Evolutionary conservation across 2,329 filamentous ascomycete genomes (phyloP).

Genomic region (Beauveria brongniartii): DNA sequence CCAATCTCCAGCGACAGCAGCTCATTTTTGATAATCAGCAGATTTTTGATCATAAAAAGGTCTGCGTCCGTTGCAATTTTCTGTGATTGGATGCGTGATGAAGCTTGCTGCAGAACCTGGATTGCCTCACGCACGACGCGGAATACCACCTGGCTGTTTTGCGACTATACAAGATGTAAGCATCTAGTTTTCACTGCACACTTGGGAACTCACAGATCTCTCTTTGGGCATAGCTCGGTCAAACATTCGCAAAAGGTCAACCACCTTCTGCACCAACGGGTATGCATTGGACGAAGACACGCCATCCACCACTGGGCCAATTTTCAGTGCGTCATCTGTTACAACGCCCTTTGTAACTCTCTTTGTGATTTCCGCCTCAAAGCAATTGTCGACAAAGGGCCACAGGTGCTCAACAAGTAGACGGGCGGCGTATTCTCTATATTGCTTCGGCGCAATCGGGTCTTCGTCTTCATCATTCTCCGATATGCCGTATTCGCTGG

Average conservation of each 20-base stretch:
- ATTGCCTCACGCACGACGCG: slow-evolving; percentile 86
- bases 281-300: slow-evolving; percentile 49
- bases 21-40: slow-evolving; percentile 91
- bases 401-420: slow-evolving; percentile 50
- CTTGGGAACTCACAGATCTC: slow-evolving; percentile 42
- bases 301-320: slow-evolving; percentile 40
- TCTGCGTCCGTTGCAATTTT: slow-evolving; percentile 61
- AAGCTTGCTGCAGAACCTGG: slow-evolving; percentile 69
- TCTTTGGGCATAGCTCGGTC: slow-evolving; percentile 58
- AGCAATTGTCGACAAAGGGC: slow-evolving; percentile 45
- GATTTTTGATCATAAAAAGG: slow-evolving; percentile 88
- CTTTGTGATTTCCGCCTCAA: slow-evolving; percentile 48
- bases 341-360: slow-evolving; percentile 43
- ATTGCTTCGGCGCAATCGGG: slow-evolving; percentile 43
- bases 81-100: slow-evolving; percentile 58
- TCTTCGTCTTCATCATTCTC: slow-evolving; percentile 50
- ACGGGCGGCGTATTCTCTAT: slow-evolving; percentile 47
- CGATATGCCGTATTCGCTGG: slow-evolving; percentile 47
- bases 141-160: slow-evolving; percentile 50
- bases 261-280: slow-evolving; percentile 48
- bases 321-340: slow-evolving; percentile 40
- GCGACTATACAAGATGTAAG: slow-evolving; percentile 19
- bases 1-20: slow-evolving; percentile 93
- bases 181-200: background rate
- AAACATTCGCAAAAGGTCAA: slow-evolving; percentile 53